phyloP scores from a whole-genome alignment of 257 asterid genomes.

The Rubia yunnanensis region DNA sequence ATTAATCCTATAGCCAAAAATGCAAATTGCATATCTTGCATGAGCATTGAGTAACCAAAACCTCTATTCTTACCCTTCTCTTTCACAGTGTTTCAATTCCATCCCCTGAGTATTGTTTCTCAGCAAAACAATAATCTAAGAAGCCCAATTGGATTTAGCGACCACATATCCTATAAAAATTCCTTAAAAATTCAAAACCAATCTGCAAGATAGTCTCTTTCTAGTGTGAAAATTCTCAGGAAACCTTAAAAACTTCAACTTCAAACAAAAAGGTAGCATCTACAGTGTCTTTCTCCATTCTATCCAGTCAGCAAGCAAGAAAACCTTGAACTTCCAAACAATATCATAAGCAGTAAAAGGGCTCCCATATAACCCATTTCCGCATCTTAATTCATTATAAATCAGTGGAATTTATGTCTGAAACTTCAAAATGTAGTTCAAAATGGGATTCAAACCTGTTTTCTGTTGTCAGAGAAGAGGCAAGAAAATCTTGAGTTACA shows the following conservation, averaged over 20 bases:
- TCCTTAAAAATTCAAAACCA: neutral
- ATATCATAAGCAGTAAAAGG: neutral
- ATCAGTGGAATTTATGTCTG: neutral
- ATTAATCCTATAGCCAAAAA: neutral
- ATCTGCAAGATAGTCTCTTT: neutral
- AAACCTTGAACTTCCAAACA: neutral
- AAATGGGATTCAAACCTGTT: slow-evolving; percentile 38
- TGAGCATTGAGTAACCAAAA: neutral
- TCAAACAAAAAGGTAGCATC: neutral
- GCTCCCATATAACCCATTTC: neutral
- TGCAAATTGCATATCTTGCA: neutral
- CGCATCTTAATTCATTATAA: neutral
- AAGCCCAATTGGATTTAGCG: neutral
- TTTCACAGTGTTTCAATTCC: neutral
- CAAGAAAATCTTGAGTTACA: slow-evolving; percentile 52
- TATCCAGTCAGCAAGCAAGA: neutral
- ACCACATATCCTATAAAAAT: neutral
- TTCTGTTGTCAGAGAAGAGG: slow-evolving; percentile 65
- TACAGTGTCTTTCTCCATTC: neutral
- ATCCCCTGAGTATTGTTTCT: neutral
- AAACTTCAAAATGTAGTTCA: neutral
- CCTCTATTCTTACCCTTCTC: too few species aligned
- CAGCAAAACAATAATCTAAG: neutral
- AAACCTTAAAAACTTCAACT: neutral
- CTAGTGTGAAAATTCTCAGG: neutral